Base-by-base conservation (phyloP, 768 basidiomycete species). In the Cystofilobasidium ferigula region DNA sequence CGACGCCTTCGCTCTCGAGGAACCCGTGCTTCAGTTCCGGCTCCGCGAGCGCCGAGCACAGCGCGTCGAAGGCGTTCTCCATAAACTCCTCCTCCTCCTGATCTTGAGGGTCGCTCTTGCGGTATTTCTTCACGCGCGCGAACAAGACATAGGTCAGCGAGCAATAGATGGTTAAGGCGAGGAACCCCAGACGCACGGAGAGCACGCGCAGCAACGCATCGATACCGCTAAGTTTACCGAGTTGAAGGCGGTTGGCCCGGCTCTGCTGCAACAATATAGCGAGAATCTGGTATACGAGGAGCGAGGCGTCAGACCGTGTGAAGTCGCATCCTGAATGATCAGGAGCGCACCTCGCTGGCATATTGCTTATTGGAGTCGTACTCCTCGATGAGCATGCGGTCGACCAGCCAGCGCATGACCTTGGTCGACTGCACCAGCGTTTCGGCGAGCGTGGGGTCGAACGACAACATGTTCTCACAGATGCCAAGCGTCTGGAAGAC, bases 71-170 rank as follows among this genome's bases (percentile, higher is more conserved):
- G 4, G 90, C 72, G 75, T 99, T 98, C 74, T 98, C 95, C 92
- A 98, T 93, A 76, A 91, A 98, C 75, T 99, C 95, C 6, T 84
- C 80, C 77, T 99, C 95, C 69, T 98, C 95, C 10, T 86, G 81
- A 69, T 92, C 86, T 0, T 79, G 78, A 18, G 94, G 94, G 72
- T 97, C 88, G 63, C 84, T 81, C 73, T 83, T 82, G 47, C 93
- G 86, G 74, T 86, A 98, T 84, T 87, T 86, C 91, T 95, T 69
- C 26, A 9, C 32, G n/a, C 14, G 53, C 36, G 42, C 26, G 10
- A 40, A 57, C 3, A 34, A 4, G 54, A 47, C 6, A n/a, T n/a
- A n/a, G 43, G 26, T 24, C 4, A 20, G 18, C 3, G n/a, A 32
- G 24, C 35, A 34, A 22, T 35, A 48, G 24, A 6, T 14, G 48